Conservation (phyloP, 805 yeast genomes). For the Saturnispora diversa region DNA sequence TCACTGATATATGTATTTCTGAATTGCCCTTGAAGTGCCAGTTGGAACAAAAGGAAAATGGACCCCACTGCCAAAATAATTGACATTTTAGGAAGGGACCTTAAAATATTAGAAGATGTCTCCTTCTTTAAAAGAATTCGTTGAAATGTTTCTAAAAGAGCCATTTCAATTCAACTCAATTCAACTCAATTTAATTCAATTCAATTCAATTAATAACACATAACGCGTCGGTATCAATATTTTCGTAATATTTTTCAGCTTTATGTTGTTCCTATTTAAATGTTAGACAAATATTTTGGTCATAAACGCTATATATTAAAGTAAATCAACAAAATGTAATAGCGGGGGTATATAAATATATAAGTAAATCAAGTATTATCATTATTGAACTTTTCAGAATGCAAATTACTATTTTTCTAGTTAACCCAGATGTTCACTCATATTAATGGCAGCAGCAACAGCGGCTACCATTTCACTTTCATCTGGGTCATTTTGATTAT, state of each 20-base stretch:
- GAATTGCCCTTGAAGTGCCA: slow-evolving; percentile 78
- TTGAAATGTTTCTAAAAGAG: slow-evolving; percentile 39
- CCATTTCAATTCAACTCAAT: slow-evolving; percentile 29
- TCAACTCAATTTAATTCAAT: neutral
- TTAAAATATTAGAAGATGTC: slow-evolving; percentile 37
- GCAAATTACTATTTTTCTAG: no score
- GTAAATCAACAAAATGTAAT: no score
- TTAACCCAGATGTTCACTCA: slow-evolving; percentile 1
- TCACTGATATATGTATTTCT: slow-evolving; percentile 84
- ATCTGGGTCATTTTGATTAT: slow-evolving; percentile 14
- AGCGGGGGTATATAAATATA: no score
- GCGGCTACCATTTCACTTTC: slow-evolving; percentile 14
- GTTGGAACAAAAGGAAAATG: slow-evolving; percentile 46
- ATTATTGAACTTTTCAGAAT: no score
- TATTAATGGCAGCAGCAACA: slow-evolving; percentile 16
- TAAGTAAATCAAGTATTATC: no score
- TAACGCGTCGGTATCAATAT: neutral
- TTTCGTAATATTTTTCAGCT: no score
- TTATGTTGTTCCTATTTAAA: no score
- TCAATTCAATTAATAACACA: neutral
- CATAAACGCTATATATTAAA: no score
- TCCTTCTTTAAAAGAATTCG: slow-evolving; percentile 38
- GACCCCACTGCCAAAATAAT: slow-evolving; percentile 39
- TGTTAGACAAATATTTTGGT: no score
- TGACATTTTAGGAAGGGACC: slow-evolving; percentile 37